These are phyloP conservation scores for Suhomyces anneliseae DNA, from an alignment of 1,139 yeast genomes.

Conservation along the genomic window DNA sequence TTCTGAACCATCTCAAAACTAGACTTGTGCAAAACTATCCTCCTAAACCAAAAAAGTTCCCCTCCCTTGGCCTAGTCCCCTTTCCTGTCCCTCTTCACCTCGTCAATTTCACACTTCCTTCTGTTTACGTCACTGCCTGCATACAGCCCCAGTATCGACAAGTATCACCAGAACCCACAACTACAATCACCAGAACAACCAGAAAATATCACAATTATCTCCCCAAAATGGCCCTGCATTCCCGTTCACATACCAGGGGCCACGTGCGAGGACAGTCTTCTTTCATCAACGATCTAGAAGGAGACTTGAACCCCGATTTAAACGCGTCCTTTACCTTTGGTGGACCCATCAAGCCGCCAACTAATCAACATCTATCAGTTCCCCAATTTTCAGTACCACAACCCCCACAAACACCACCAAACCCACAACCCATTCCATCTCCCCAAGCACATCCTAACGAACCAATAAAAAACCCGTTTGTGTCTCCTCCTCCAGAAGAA, in stretches of 20 bases:
- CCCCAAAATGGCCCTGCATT: not conserved
- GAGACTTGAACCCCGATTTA: not conserved
- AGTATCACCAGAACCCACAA: slow-evolving; percentile 1
- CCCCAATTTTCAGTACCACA: not conserved
- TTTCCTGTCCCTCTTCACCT: no score
- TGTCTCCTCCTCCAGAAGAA: not conserved
- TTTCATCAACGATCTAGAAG: not conserved
- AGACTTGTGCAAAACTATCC: no score
- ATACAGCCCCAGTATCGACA: not conserved
- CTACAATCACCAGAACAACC: not conserved
- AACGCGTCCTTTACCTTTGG: slow-evolving; percentile 8
- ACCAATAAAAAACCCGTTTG: slow-evolving; percentile 4
- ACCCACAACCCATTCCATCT: not conserved
- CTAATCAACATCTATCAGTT: not conserved
- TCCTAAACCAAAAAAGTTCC: no score
- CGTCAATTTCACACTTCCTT: not conserved
- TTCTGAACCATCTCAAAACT: no score
- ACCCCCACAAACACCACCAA: not conserved
- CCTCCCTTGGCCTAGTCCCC: no score
- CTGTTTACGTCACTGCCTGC: slow-evolving; percentile 2
- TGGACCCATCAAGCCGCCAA: not conserved
- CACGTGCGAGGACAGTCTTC: slow-evolving; percentile 7
- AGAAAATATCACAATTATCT: not conserved
- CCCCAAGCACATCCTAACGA: not conserved
- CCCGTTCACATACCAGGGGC: slow-evolving; percentile 5